Evolutionary conservation across 345 rosid species (phyloP).

Genomic region (Melastoma malabathricum): DNA sequence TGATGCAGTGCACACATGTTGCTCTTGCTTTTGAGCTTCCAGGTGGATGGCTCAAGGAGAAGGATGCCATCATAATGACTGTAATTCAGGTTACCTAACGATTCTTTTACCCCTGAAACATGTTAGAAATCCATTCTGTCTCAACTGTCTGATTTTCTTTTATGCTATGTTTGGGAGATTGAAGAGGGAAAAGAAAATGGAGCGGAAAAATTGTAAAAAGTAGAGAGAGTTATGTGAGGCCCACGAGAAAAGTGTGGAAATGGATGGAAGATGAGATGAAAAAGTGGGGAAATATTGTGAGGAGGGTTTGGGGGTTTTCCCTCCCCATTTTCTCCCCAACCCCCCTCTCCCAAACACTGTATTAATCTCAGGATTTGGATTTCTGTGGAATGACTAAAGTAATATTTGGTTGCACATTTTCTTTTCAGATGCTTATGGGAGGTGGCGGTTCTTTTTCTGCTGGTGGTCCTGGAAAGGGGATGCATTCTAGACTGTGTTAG

Average conservation of each 20-base stretch:
- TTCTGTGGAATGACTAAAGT: neutral
- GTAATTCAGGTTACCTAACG: slow-evolving; percentile 62
- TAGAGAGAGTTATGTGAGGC: too few relatives aligned
- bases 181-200: too few relatives aligned
- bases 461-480: slow-evolving; percentile 99
- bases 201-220: too few relatives aligned
- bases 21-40: slow-evolving; percentile 89
- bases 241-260: too few relatives aligned
- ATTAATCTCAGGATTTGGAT: slow-evolving; percentile 1
- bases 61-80: slow-evolving; percentile 60
- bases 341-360: too few relatives aligned
- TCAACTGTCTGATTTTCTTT: neutral
- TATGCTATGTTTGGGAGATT: too few relatives aligned
- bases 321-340: too few relatives aligned
- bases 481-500: slow-evolving; percentile 95
- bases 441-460: slow-evolving; percentile 98
- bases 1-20: slow-evolving; percentile 42
- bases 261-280: too few relatives aligned
- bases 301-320: too few relatives aligned
- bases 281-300: too few relatives aligned
- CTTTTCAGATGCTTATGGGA: slow-evolving; percentile 86
- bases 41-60: slow-evolving; percentile 71
- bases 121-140: neutral
- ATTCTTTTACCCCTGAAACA: neutral
- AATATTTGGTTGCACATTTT: slow-evolving; percentile 1